Evolutionary conservation across 441 rosid species (phyloP), one percentile per base, ranked within the genome.

Genomic region (Metrosideros polymorpha): DNA sequence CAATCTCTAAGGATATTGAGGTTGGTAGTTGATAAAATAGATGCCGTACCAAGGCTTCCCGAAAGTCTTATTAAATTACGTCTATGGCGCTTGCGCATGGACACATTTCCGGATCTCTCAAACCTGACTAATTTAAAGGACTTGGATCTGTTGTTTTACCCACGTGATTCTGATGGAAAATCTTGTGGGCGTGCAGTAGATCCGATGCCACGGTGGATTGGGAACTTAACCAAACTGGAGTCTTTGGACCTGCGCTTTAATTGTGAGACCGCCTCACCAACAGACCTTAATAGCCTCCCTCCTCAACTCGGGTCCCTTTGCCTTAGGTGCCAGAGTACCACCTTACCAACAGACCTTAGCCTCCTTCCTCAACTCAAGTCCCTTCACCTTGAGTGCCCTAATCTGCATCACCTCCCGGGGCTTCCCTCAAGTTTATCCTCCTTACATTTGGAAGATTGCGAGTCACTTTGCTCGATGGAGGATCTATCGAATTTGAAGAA

Each of bases 381-480:
- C 0, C 32, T 57, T 57, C 0, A 0, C 0, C 32, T 57, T 0
- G 0, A 0, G 0, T n/a, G 63, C 17, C 32, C 1, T 27, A n/a
- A 57, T 13, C 18, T 57, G 4, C 0, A 4, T 57, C n/a, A 9
- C 32, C 9, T n/a, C 9, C 19, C 35, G 0, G 13, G 19, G 18
- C 66, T 57, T 57, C 66, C 66, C 18, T n/a, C 66, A 17, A 59
- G 39, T 61, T 30, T 59, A 14, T 59, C 9, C 14, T 0, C 2
- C 0, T 59, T 59, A 1, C 0, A 0, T 4, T 14, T 59, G 71
- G 0, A 0, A 0, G 0, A 0, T 30, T 30, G 75, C 75, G 0
- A 61, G 6, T 30, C 12, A 17, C 1, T 0, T 7, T 7, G 0
- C 30, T 61, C 42, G 3, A 1, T 15, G 0, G 35, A 10, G 35